Base-by-base conservation (phyloP, 768 basidiomycete species). In the Agrocybe pediades region DNA sequence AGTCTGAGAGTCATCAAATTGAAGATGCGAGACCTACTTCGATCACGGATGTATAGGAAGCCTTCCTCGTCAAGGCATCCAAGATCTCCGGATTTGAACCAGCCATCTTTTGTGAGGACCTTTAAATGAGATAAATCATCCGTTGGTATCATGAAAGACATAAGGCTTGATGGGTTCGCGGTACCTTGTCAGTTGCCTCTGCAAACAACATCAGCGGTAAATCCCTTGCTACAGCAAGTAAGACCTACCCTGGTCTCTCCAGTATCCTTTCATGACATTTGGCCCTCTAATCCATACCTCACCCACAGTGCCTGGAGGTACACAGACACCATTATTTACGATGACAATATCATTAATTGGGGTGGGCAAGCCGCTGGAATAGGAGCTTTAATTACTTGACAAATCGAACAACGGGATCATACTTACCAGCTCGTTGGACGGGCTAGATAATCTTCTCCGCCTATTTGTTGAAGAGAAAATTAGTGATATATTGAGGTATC, bases 221-320 rank as follows among this genome's bases (percentile, higher is more conserved):
- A 36, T 49, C 9, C 27, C 13, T 40, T 29, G 41, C 23, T 19
- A 49, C 43, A 27, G 36, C 19, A 23, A 24, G 24, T 50, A 44
- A 49, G 11, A 40, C 67, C 36, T 55, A 75, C 79, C 80, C 67
- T 74, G 76, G 62, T 87, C 84, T 42, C 75, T 68, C 81, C 82
- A 85, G 62, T 86, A 86, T 9, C 74, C 73, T 60, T 80, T 79
- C 83, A 85, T 85, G 44, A 85, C 71, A 65, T 84, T 82, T 5
- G 82, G 81, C 11, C 85, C 84, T 17, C 81, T 78, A 53, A 82
- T 36, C 79, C 79, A 82, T 29, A 82, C 76, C 70, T 82, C 80
- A 36, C 80, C 80, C 25, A 77, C 68, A 36, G 62, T 57, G 26
- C 74, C 73, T 15, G 71, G 54, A 50, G 74, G 68, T 19, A 76